Evolutionary conservation across 495 filamentous ascomycete species (phyloP).

Genomic region (Astrothelium subdiscretum): DNA sequence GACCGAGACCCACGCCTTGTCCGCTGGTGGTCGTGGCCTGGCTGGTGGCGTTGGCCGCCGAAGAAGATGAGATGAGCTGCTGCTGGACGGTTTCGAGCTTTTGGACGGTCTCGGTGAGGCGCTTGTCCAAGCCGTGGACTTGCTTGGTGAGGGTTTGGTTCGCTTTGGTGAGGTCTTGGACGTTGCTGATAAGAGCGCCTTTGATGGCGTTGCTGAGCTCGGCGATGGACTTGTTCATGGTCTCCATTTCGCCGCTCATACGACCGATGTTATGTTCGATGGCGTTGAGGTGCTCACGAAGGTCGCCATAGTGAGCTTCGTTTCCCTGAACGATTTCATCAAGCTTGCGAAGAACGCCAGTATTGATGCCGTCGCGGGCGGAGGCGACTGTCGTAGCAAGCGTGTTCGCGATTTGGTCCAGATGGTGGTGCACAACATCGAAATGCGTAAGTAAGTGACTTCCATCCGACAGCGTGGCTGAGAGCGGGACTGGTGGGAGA

Average conservation of each 20-base stretch:
- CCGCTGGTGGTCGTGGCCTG: neutral
- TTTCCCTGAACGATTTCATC: conserved; percentile 5
- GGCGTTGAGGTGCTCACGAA: conserved; percentile 9
- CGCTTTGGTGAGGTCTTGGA: neutral
- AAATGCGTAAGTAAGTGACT: conserved; percentile 12
- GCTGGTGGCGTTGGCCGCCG: neutral
- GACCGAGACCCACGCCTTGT: neutral
- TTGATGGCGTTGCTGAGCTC: neutral
- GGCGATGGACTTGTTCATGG: neutral
- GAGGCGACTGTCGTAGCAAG: neutral
- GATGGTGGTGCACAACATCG: conserved; percentile 16
- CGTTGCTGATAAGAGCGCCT: neutral
- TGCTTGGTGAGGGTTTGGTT: neutral
- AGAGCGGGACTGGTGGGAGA: neutral
- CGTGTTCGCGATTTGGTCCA: conserved; percentile 8
- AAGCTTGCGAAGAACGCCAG: neutral
- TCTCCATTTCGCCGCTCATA: conserved; percentile 2
- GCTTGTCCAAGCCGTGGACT: neutral
- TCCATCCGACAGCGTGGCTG: conserved; percentile 7
- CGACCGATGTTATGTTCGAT: conserved; percentile 6
- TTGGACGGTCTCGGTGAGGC: conserved; percentile 3
- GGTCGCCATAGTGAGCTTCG: conserved; percentile 9
- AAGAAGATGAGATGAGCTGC: neutral
- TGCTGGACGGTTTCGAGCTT: conserved; percentile 12
- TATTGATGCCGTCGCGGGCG: neutral